phyloP scores from a whole-genome alignment of 257 asterid genomes.

The Solanum etuberosum region DNA sequence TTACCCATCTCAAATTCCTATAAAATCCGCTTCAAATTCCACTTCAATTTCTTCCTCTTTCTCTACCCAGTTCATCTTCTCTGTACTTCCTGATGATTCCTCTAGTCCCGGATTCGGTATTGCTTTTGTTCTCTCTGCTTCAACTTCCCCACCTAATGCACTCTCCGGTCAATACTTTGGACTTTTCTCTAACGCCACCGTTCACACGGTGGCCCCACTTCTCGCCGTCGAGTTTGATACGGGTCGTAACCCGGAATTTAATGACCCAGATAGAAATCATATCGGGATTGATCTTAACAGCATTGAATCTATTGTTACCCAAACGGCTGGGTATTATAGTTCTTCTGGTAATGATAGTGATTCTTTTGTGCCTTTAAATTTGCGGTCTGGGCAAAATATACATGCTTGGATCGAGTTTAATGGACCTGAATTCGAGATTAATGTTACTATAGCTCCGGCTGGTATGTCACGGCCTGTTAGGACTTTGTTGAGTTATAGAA shows the following conservation, averaged over 20 bases:
- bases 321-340: constrained; percentile 42
- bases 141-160: constrained; percentile 44
- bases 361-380: constrained; percentile 27
- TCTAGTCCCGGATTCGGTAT: constrained; percentile 76
- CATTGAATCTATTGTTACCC: constrained; percentile 19
- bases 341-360: not conserved
- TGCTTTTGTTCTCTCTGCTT: constrained; percentile 54
- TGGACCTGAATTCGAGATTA: constrained; percentile 46
- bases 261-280: constrained; percentile 49
- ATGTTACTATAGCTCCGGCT: constrained; percentile 57
- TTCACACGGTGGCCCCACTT: constrained; percentile 37
- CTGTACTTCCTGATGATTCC: constrained; percentile 49
- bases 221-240: constrained; percentile 69
- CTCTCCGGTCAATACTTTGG: constrained; percentile 59
- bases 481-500: constrained; percentile 25
- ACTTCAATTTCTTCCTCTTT: constrained; percentile 40
- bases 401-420: constrained; percentile 71
- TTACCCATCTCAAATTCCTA: constrained; percentile 31
- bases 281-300: constrained; percentile 57
- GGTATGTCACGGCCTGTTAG: constrained; percentile 41
- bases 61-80: constrained; percentile 72
- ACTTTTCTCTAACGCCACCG: constrained; percentile 26
- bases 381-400: constrained; percentile 57
- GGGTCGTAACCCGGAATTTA: constrained; percentile 55
- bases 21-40: constrained; percentile 23